These are phyloP conservation scores for Erigeron canadensis DNA, from an alignment of 129 eudicot genomes.

Conservation along the genomic window DNA sequence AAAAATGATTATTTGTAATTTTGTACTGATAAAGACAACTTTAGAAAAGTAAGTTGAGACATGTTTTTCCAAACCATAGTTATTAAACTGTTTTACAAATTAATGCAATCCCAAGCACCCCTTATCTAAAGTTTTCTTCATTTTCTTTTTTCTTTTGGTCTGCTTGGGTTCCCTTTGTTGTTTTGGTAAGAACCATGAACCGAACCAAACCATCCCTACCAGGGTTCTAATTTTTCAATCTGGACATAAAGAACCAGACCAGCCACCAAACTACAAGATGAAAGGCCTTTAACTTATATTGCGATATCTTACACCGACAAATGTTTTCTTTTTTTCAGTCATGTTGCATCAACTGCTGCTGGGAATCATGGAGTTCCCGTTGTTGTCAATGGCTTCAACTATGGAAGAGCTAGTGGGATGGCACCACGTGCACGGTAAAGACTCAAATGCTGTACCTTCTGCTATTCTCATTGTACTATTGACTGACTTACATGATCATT, in stretches of 20 bases:
- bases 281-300: not conserved
- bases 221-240: too few relatives aligned
- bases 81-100: too few relatives aligned
- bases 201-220: not conserved
- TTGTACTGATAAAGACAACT: too few relatives aligned
- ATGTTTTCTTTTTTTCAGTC: slow-evolving; percentile 51
- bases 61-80: too few relatives aligned
- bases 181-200: not conserved
- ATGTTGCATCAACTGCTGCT: slow-evolving; percentile 95
- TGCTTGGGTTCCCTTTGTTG: not conserved
- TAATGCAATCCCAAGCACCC: too few relatives aligned
- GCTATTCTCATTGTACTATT: slow-evolving; percentile 10
- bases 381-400: slow-evolving; percentile 76
- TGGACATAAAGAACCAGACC: not conserved
- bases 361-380: slow-evolving; percentile 94
- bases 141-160: too few relatives aligned
- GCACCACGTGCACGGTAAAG: slow-evolving; percentile 88
- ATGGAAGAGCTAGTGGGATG: slow-evolving; percentile 94
- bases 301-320: not conserved
- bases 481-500: slow-evolving; percentile 5
- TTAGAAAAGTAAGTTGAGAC: too few relatives aligned
- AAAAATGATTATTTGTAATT: too few relatives aligned
- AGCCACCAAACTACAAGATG: not conserved
- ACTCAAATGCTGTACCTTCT: slow-evolving; percentile 7
- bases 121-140: too few relatives aligned